Base-by-base conservation (phyloP, 2,329 filamentous ascomycete species). In the Trichoderma asperellum region DNA sequence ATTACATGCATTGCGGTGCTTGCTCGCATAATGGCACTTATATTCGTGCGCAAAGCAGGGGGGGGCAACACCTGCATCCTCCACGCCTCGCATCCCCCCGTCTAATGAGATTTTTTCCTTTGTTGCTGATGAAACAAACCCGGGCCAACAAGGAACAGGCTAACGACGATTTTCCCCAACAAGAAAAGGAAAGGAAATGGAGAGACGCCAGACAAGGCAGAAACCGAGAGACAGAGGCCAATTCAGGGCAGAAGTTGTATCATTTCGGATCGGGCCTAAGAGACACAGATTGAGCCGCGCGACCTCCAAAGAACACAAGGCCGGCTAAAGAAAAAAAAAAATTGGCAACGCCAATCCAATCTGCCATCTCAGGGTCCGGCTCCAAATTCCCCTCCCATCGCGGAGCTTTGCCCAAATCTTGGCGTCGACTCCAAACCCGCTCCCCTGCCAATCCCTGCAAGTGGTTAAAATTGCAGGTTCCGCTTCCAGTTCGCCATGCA, bases 391-490 rank as follows among this genome's bases (percentile, higher is more conserved):
- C 53, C 58, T 67, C 64, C 52, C 53, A 66, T 67, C 64, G n/a
- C 55, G 64, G 64, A 67, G 64, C 60, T 69, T 56, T 57, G 60
- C 29, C 60, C 58, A 56, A 29, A 59, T 65, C 60, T 64, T 69
- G 67, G 60, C 59, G 29, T 40, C 60, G 18, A 55, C 66, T 68
- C 49, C 58, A 68, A 43, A 21, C 35, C 43, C 16, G 49, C 49
- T 52, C 59, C 67, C 59, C 27, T 34, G 34, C 34, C 43, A 27
- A 58, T 65, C 66, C 66, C 66, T 68, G 66, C 66, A 62, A 68
- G 57, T 52, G 21, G 57, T 62, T 68, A 59, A 65, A 43, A 65
- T 69, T 69, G 53, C 52, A 66, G 68, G 60, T 67, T 49, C 55
- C 68, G 62, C 60, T 69, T 37, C 53, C 32, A 52, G 40, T 69